phyloP scores from a whole-genome alignment of 257 asterid genomes.

The Gentiana straminea region DNA sequence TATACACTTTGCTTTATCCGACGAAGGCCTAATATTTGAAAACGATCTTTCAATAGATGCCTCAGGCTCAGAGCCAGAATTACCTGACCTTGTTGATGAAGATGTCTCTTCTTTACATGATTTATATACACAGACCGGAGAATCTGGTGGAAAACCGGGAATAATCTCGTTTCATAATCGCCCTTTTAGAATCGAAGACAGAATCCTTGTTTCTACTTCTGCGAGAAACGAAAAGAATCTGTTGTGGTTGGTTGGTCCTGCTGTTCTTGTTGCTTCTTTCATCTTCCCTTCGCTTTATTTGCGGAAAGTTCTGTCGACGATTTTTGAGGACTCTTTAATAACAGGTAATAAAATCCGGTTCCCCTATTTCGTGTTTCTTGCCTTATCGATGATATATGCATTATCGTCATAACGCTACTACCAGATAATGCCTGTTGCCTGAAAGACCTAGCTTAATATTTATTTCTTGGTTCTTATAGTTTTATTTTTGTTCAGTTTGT shows the following conservation, averaged over 20 bases:
- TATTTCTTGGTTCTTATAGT: no score
- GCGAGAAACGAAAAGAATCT: constrained; percentile 33
- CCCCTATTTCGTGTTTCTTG: no score
- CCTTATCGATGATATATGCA: no score
- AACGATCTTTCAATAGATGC: constrained; percentile 40
- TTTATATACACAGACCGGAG: constrained; percentile 28
- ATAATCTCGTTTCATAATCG: constrained; percentile 60
- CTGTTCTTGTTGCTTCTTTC: constrained; percentile 82
- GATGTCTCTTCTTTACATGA: constrained; percentile 21
- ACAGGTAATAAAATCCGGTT: constrained; percentile 38
- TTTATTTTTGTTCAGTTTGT: no score
- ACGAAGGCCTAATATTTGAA: constrained; percentile 31
- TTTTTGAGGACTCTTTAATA: constrained; percentile 91
- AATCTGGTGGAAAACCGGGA: constrained; percentile 71
- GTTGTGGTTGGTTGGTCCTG: constrained; percentile 82
- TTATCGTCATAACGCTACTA: no score
- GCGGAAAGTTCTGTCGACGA: constrained; percentile 65
- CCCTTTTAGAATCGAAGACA: constrained; percentile 25
- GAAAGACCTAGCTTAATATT: no score
- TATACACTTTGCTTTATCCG: constrained; percentile 34
- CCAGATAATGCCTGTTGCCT: no score
- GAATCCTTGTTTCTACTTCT: constrained; percentile 22
- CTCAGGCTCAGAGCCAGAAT: constrained; percentile 32
- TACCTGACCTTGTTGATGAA: constrained; percentile 29
- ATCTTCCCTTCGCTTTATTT: constrained; percentile 87